Base-by-base conservation (phyloP, 23 red algal genomes). In the Gracilariopsis chorda region DNA sequence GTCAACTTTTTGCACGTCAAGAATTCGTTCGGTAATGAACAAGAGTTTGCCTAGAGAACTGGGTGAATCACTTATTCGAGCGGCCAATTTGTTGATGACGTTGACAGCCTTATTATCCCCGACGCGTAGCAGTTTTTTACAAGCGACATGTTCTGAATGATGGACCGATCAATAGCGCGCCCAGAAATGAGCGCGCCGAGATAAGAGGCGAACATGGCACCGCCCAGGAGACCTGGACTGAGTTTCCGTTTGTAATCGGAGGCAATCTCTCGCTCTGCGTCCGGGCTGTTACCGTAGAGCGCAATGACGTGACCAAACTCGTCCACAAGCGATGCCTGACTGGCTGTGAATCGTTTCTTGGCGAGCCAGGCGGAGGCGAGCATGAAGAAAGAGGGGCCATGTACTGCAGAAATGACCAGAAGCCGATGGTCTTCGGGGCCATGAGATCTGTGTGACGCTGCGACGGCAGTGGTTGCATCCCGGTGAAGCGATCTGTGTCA, bases 41-140 rank as follows among this genome's bases (percentile, higher is more conserved):
- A 93, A 30, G 21, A 93, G 80, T 42, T 93, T 93, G 23, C 90
- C 90, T 24, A 93, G 81, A 20, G 87, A 57, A 59, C 79, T 86
- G 30, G 90, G 90, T 17, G 61, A 16, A 32, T 93, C 59, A 29
- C 69, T 28, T 27, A 76, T 36, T n/a, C 25, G 27, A 11, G 86
- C 52, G 13, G 42, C 86, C 14, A 90, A 70, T 4, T 27, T 16
- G 41, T 90, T 90, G 69, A 90, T 40, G 4, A 62, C 33, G 27
- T 23, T 27, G 23, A 75, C 86, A 21, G 86, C 70, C 11, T 62
- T 52, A 21, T 78, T 21, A 32, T 90, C 65, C 1, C 35, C 36
- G 17, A 90, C 14, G 21, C 52, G 28, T 21, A 90, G 86, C 24
- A 78, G 34, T 25, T 35, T 52, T 77, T 77, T 52, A 90, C 59